Conservation (phyloP, 192 early-diverging fungal genomes). For the Backusella mclennaniae region DNA sequence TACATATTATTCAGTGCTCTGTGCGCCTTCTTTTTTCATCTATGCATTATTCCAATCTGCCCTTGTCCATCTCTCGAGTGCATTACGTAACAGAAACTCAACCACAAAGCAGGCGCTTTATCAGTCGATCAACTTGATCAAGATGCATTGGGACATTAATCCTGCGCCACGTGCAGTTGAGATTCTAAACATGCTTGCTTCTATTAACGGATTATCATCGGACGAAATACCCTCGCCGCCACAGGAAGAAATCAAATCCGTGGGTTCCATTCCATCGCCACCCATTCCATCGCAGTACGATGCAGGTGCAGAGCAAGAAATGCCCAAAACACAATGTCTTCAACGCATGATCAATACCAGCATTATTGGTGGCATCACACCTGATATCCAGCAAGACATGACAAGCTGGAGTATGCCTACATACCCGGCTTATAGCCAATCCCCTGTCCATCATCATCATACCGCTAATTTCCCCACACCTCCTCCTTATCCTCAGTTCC, state of each 20-base stretch:
- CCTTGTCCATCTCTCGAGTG: conserved; percentile 17
- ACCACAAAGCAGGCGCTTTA: not conserved
- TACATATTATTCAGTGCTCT: not conserved
- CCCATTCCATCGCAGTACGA: not conserved
- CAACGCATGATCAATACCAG: conserved; percentile 22
- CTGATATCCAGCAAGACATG: conserved; percentile 7
- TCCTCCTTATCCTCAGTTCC: not conserved
- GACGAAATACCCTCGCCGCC: not conserved
- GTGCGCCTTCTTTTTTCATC: conserved; percentile 6
- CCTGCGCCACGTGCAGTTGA: conserved; percentile 13
- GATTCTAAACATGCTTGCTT: conserved; percentile 11
- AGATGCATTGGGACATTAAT: not conserved
- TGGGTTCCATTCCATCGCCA: not conserved
- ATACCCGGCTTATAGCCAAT: not conserved
- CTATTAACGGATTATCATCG: not conserved
- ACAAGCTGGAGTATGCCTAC: not conserved
- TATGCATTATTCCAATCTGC: conserved; percentile 18
- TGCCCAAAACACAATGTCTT: conserved; percentile 7
- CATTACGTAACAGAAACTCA: not conserved
- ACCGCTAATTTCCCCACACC: not conserved
- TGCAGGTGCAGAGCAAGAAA: not conserved
- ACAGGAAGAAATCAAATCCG: not conserved
- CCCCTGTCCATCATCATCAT: not conserved
- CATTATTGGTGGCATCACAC: conserved; percentile 19
- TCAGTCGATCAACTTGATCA: conserved; percentile 5